Base-by-base conservation (phyloP, 805 yeast species). In the Candida endomychidarum region DNA sequence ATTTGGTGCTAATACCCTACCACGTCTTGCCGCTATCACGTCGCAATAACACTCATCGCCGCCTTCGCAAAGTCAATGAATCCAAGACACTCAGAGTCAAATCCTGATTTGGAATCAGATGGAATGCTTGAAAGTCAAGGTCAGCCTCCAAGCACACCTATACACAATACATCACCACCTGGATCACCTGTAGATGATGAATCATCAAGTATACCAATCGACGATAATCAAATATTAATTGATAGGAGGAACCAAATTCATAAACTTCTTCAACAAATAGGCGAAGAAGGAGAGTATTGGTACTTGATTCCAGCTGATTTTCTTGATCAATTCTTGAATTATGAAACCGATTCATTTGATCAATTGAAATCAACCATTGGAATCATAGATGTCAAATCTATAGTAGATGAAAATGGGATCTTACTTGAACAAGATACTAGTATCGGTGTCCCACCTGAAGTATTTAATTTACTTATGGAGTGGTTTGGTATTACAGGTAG, bases 401-500 rank as follows among this genome's bases (percentile, higher is more conserved):
- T 82, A 12, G 61, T 74, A n/a, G 75, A 70, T 42, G 63, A 59
- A 11, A 58, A 60, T 31, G 79, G 79, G 1, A 58, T 69, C 24
- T 66, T 78, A 43, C 62, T 67, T 24, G 53, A 45, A 29, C 49
- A 47, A 2, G 48, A 48, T 6, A 48, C 42, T 6, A 46, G 52
- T 9, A 46, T 44, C 28, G 46, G 47, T 28, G 58, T 82, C 0
- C 61, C 77, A 0, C 72, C 72, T 5, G 57, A 61, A 4, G 65
- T 74, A 2, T 81, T 77, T 48, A 51, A 64, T 2, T 52, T 64
- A 42, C 55, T 83, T 8, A 57, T 54, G 1, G 63, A 66, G 22
- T 77, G 83, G 81, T 81, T 80, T 55, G 85, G 84, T 0, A 37
- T 75, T 16, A 52, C 58, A 1, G 69, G 71, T 0, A 54, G 45